Percentiles rank a stretch among this genome's conserved stretches.
Conservation (phyloP, 139 green algal species). For the Coccomyxa sp. region DNA sequence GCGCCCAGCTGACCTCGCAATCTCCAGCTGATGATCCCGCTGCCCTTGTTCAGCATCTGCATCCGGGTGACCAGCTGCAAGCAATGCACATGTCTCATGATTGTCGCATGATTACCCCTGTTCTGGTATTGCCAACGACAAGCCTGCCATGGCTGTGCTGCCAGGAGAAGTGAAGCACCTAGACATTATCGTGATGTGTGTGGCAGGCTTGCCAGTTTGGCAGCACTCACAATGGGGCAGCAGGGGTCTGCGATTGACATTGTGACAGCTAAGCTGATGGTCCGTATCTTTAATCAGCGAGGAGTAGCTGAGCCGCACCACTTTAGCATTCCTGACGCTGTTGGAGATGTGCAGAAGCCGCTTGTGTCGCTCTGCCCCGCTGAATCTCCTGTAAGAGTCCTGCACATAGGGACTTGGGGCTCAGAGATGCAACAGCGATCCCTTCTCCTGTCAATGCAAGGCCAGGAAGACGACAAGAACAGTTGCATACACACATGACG, state of each 20-base stretch:
- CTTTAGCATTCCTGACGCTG: conserved; percentile 10
- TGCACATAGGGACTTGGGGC: neutral
- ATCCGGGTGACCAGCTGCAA: conserved; percentile 34
- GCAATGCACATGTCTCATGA: neutral
- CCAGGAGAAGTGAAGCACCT: neutral
- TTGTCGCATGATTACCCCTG: neutral
- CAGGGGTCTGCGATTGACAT: too few relatives aligned
- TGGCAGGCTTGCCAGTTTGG: too few relatives aligned
- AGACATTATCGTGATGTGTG: neutral
- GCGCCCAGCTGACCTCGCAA: conserved; percentile 33
- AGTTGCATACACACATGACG: neutral
- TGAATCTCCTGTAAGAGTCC: neutral
- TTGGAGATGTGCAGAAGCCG: conserved; percentile 2
- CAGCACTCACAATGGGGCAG: too few relatives aligned
- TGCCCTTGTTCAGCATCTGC: conserved; percentile 53
- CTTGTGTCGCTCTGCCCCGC: neutral
- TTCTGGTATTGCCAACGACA: neutral
- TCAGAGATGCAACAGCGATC: neutral
- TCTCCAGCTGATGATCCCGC: conserved; percentile 39
- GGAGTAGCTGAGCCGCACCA: too few relatives aligned
- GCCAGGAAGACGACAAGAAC: neutral
- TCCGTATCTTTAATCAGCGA: too few relatives aligned
- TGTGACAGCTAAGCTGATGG: too few relatives aligned
- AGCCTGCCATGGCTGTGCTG: neutral
- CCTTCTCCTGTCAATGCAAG: neutral